Conservation (phyloP, 176 grass and related monocot species). For the Oryza punctata region DNA sequence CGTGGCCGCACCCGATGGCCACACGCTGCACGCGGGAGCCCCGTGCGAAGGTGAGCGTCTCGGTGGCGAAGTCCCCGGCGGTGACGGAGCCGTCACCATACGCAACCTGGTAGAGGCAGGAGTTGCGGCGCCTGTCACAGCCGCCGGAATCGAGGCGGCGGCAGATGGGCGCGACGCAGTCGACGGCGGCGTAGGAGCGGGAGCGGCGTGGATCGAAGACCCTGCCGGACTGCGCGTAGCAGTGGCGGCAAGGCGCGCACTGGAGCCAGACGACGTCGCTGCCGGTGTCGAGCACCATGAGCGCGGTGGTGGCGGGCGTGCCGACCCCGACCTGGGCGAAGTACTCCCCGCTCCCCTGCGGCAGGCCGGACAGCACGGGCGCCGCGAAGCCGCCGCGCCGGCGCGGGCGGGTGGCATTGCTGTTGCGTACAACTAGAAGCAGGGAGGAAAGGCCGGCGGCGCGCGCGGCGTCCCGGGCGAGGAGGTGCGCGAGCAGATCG, state of each 20-base stretch:
- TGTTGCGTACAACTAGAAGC: neutral
- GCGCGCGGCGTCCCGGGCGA: neutral
- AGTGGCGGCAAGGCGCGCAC: constrained; percentile 53
- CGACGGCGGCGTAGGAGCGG: constrained; percentile 41
- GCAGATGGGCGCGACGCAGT: constrained; percentile 43
- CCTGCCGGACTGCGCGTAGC: constrained; percentile 47
- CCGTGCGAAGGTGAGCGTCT: constrained; percentile 58
- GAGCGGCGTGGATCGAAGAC: constrained; percentile 52
- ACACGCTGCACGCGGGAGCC: constrained; percentile 39
- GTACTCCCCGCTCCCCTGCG: constrained; percentile 60
- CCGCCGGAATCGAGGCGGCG: constrained; percentile 45
- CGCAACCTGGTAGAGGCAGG: constrained; percentile 66
- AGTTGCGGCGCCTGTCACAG: constrained; percentile 38
- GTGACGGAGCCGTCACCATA: constrained; percentile 69
- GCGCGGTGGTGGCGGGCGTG: constrained; percentile 40
- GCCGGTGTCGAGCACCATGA: constrained; percentile 63
- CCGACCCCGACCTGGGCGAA: constrained; percentile 51
- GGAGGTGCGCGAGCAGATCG: constrained; percentile 10
- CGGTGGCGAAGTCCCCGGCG: constrained; percentile 49
- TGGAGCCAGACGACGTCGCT: constrained; percentile 61
- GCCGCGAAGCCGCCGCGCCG: constrained; percentile 32
- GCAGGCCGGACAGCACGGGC: constrained; percentile 49
- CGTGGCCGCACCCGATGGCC: constrained; percentile 60
- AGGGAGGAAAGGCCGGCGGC: neutral
- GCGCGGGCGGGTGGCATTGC: neutral